phyloP scores from a whole-genome alignment of 2,329 filamentous ascomycete species.

The Arthroderma uncinatum region DNA sequence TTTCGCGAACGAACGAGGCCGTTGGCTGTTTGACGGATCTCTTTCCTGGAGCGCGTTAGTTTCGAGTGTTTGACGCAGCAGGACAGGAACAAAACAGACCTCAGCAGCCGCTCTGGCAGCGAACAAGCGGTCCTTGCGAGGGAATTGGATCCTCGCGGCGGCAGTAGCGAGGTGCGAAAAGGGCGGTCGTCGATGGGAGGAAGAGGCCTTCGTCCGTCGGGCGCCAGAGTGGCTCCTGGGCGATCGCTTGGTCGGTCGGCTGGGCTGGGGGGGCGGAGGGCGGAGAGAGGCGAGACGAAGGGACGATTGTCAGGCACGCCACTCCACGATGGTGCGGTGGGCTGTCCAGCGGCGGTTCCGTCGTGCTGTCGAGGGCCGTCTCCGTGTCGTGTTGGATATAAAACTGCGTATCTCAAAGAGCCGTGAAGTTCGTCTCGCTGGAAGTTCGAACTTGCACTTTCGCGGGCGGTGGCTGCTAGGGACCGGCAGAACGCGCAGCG shows the following conservation, averaged over 20 bases:
- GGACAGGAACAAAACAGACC: neutral
- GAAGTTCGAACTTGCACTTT: slow-evolving; percentile 3
- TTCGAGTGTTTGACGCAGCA: neutral
- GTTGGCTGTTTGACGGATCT: neutral
- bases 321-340: neutral
- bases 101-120: neutral
- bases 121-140: neutral
- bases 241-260: slow-evolving; percentile 5
- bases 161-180: neutral
- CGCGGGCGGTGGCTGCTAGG: slow-evolving; percentile 10
- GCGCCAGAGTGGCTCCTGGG: slow-evolving; percentile 5
- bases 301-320: neutral
- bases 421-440: slow-evolving; percentile 1
- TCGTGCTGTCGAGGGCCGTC: neutral
- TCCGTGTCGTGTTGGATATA: neutral
- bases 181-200: neutral
- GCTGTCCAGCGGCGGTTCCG: neutral
- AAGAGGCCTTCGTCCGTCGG: neutral
- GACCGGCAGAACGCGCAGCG: slow-evolving; percentile 12
- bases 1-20: neutral
- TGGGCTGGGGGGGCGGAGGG: slow-evolving; percentile 2
- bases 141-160: neutral
- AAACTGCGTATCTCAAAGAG: neutral
- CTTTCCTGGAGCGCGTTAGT: slow-evolving; percentile 2
- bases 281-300: neutral